These are phyloP conservation scores for Fusarium sp. DNA, from an alignment of 2,329 filamentous ascomycete species.

Conservation along the genomic window DNA sequence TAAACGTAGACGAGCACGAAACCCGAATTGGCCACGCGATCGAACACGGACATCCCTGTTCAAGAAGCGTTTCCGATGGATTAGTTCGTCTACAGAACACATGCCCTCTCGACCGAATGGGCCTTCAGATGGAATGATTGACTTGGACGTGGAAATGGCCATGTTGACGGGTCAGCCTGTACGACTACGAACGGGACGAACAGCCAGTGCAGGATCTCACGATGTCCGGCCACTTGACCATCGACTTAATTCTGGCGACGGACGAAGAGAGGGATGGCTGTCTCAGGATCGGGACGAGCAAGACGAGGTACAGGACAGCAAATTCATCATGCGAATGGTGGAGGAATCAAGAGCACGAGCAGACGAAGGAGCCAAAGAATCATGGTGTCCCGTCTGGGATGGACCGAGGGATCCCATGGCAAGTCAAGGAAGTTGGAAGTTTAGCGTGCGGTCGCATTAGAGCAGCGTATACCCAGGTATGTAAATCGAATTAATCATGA, in stretches of 20 bases:
- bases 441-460: constrained; percentile 18
- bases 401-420: constrained; percentile 30
- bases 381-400: constrained; percentile 38
- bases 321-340: constrained; percentile 36
- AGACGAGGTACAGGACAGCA: constrained; percentile 1
- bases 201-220: neutral
- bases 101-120: neutral
- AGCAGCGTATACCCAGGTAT: neutral
- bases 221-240: constrained; percentile 12
- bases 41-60: neutral
- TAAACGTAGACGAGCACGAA: constrained; percentile 6
- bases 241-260: constrained; percentile 27
- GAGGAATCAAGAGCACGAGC: constrained; percentile 22
- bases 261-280: constrained; percentile 30
- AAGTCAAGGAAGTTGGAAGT: constrained; percentile 26
- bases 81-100: constrained; percentile 19
- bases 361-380: constrained; percentile 30
- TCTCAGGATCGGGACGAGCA: neutral
- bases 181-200: neutral
- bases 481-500: neutral
- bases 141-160: constrained; percentile 34
- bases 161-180: constrained; percentile 34
- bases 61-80: constrained; percentile 26
- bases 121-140: constrained; percentile 13
- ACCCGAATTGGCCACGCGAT: neutral